Evolutionary conservation across 148 eudicot genomes (phyloP).

Genomic region (Cornus kousa): DNA sequence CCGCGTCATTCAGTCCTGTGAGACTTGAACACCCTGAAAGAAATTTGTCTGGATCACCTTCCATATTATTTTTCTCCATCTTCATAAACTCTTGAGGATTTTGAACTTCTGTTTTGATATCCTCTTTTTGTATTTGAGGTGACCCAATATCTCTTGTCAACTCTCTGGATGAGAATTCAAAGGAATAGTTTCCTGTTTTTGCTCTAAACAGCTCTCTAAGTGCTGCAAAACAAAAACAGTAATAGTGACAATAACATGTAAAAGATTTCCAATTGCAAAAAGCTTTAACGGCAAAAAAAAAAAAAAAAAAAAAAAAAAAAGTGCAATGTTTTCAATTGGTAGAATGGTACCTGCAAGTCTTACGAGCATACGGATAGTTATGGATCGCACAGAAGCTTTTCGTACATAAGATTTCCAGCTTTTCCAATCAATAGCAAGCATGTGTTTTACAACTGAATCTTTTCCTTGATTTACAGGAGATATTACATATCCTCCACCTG

Average conservation of each 20-base stretch:
- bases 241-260: neutral
- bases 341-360: slow-evolving; percentile 56
- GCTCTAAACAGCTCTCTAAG: slow-evolving; percentile 58
- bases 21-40: slow-evolving; percentile 37
- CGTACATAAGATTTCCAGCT: slow-evolving; percentile 49
- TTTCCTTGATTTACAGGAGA: slow-evolving; percentile 51
- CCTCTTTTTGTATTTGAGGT: slow-evolving; percentile 27
- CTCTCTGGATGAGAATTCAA: slow-evolving; percentile 33
- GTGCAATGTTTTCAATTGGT: neutral
- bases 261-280: neutral
- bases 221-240: slow-evolving; percentile 38
- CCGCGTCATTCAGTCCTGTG: slow-evolving; percentile 48
- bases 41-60: slow-evolving; percentile 26
- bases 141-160: slow-evolving; percentile 25
- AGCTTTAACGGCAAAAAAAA: neutral
- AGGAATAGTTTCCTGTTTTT: slow-evolving; percentile 38
- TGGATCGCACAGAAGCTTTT: slow-evolving; percentile 39
- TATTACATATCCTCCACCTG: slow-evolving; percentile 75
- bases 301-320: neutral
- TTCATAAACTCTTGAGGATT: slow-evolving; percentile 11
- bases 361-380: slow-evolving; percentile 53
- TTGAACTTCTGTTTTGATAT: slow-evolving; percentile 24
- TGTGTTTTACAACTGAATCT: slow-evolving; percentile 59
- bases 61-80: slow-evolving; percentile 20
- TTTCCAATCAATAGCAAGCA: slow-evolving; percentile 80